Conservation (phyloP, 495 filamentous ascomycete genomes). For the Geoglossum glabrum region DNA sequence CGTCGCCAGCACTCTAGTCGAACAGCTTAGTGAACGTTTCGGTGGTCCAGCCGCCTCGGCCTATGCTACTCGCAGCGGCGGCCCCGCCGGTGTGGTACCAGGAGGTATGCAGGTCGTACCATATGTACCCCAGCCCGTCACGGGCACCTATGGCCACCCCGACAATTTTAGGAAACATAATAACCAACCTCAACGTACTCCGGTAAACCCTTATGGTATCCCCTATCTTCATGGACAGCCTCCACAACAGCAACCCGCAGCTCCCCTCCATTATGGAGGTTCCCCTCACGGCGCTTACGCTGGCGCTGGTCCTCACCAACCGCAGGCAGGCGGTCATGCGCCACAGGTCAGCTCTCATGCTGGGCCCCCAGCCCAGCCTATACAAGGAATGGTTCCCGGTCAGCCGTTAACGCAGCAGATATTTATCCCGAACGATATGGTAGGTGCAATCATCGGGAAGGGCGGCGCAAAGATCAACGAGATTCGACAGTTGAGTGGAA, state of each 20-base stretch:
- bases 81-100: constrained; percentile 75
- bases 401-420: constrained; percentile 94
- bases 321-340: constrained; percentile 28
- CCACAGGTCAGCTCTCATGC: constrained; percentile 14
- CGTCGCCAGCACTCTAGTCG: constrained; percentile 82
- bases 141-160: constrained; percentile 78
- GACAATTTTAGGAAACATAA: constrained; percentile 61
- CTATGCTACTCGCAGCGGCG: constrained; percentile 88
- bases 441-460: constrained; percentile 96
- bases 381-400: constrained; percentile 56
- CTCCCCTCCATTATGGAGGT: constrained; percentile 50
- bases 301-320: constrained; percentile 62
- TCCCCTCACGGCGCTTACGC: constrained; percentile 46
- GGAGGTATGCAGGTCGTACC: constrained; percentile 96
- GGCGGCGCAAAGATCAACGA: constrained; percentile 99
- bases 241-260: constrained; percentile 44
- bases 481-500: constrained; percentile 87
- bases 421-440: constrained; percentile 98
- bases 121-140: constrained; percentile 79
- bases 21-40: constrained; percentile 90
- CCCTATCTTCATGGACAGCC: constrained; percentile 49
- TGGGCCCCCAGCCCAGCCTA: constrained; percentile 41
- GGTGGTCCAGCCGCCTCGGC: constrained; percentile 90
- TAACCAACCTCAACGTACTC: constrained; percentile 41
- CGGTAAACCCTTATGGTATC: constrained; percentile 21